These are phyloP conservation scores for Salicornia ramosissima DNA, from an alignment of 148 eudicot species.

Conservation along the genomic window DNA sequence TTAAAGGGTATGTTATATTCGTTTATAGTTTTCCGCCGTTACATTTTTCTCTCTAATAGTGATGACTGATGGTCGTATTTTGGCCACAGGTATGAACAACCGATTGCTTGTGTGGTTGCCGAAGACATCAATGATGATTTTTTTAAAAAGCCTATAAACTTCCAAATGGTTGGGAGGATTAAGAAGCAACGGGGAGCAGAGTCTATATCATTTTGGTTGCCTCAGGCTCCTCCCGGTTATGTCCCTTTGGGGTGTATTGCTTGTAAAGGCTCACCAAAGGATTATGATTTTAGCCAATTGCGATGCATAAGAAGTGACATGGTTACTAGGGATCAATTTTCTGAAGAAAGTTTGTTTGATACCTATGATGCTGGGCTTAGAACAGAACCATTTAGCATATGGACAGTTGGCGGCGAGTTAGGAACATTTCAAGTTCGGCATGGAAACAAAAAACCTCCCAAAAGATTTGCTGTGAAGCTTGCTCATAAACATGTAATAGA, in stretches of 20 bases:
- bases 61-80: slow-evolving; percentile 11
- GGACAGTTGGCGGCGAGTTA: slow-evolving; percentile 75
- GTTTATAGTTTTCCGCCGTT: slow-evolving; percentile 8
- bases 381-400: slow-evolving; percentile 71
- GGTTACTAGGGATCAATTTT: slow-evolving; percentile 80
- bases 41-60: background rate
- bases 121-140: slow-evolving; percentile 72
- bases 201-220: slow-evolving; percentile 76
- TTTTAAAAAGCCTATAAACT: slow-evolving; percentile 57
- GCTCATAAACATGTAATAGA: slow-evolving; percentile 49
- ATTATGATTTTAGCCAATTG: slow-evolving; percentile 55
- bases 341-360: slow-evolving; percentile 88
- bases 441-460: slow-evolving; percentile 85
- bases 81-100: slow-evolving; percentile 75
- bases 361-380: slow-evolving; percentile 52
- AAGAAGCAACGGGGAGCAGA: slow-evolving; percentile 72
- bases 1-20: slow-evolving; percentile 56
- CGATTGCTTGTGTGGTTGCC: slow-evolving; percentile 70
- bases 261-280: slow-evolving; percentile 74
- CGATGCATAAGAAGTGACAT: slow-evolving; percentile 89
- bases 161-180: slow-evolving; percentile 67
- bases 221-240: slow-evolving; percentile 96
- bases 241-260: slow-evolving; percentile 90
- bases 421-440: slow-evolving; percentile 73
- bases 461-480: slow-evolving; percentile 79